These are phyloP conservation scores for Tulasnella sp. DNA, from an alignment of 768 basidiomycete genomes.

Conservation along the genomic window DNA sequence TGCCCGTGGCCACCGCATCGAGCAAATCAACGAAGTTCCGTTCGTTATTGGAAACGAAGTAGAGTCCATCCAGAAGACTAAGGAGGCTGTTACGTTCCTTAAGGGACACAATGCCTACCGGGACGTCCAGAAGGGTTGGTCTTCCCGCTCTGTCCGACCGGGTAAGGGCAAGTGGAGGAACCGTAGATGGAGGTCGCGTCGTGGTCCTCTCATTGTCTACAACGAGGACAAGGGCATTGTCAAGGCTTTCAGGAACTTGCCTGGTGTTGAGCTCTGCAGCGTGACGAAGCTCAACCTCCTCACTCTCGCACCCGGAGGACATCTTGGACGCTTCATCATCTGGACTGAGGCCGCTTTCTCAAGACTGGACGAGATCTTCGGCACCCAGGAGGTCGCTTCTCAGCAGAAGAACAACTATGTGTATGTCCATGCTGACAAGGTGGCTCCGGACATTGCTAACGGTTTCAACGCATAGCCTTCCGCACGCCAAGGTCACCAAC, in stretches of 20 bases:
- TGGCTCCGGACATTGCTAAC: background rate
- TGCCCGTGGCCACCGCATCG: conserved; percentile 98
- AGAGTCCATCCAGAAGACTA: conserved; percentile 94
- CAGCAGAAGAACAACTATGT: conserved; percentile 86
- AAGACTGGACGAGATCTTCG: conserved; percentile 92
- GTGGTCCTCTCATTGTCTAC: conserved; percentile 96
- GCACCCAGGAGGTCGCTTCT: conserved; percentile 89
- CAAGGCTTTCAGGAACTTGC: conserved; percentile 98
- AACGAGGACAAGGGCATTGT: conserved; percentile 97
- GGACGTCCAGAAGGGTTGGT: conserved; percentile 96
- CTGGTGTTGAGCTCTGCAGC: conserved; percentile 96
- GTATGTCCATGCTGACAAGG: conserved; percentile 49
- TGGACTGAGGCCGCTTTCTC: conserved; percentile 96
- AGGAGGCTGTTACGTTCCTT: conserved; percentile 92
- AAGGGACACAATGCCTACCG: conserved; percentile 86
- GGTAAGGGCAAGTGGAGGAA: conserved; percentile 98
- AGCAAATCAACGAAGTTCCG: conserved; percentile 94
- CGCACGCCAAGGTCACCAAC: conserved; percentile 94
- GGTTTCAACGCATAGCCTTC: conserved; percentile 59
- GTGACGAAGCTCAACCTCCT: conserved; percentile 95
- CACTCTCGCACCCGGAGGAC: conserved; percentile 98
- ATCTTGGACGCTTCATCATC: conserved; percentile 98
- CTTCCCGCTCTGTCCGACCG: conserved; percentile 94
- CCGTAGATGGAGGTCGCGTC: conserved; percentile 94
- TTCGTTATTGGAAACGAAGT: conserved; percentile 79